Conservation (phyloP, 306 rosid species). For the Ceratonia siliqua region DNA sequence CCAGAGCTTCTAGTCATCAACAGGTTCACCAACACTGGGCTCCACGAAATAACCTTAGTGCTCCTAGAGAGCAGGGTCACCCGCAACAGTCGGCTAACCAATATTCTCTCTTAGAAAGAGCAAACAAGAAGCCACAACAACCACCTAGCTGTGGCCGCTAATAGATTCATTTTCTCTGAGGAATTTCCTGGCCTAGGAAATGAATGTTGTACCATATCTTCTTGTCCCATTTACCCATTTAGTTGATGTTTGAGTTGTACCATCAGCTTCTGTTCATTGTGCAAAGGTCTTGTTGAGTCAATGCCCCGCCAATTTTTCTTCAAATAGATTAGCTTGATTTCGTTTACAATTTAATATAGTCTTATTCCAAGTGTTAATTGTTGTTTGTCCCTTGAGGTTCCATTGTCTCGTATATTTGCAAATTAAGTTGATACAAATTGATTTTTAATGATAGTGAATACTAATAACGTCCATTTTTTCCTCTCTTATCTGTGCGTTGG, state of each 20-base stretch:
- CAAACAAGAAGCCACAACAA: slow-evolving; percentile 52
- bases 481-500: not conserved
- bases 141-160: slow-evolving; percentile 55
- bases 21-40: slow-evolving; percentile 42
- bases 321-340: not conserved
- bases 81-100: slow-evolving; percentile 58
- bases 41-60: slow-evolving; percentile 32
- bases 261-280: not conserved
- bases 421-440: not conserved
- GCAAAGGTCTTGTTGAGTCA: not conserved
- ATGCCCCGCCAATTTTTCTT: not conserved
- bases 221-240: not conserved
- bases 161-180: slow-evolving; percentile 30
- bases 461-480: not conserved
- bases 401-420: not conserved
- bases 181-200: not conserved
- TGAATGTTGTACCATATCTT: slow-evolving; percentile 47
- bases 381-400: not conserved
- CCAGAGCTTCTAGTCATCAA: slow-evolving; percentile 35
- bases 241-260: slow-evolving; percentile 14
- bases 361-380: not conserved
- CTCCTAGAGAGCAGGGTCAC: slow-evolving; percentile 44
- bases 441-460: not conserved
- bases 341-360: not conserved
- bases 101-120: slow-evolving; percentile 55